These are phyloP conservation scores for Trichoderma simmonsii DNA, from an alignment of 2,329 filamentous ascomycete genomes.

Conservation along the genomic window DNA sequence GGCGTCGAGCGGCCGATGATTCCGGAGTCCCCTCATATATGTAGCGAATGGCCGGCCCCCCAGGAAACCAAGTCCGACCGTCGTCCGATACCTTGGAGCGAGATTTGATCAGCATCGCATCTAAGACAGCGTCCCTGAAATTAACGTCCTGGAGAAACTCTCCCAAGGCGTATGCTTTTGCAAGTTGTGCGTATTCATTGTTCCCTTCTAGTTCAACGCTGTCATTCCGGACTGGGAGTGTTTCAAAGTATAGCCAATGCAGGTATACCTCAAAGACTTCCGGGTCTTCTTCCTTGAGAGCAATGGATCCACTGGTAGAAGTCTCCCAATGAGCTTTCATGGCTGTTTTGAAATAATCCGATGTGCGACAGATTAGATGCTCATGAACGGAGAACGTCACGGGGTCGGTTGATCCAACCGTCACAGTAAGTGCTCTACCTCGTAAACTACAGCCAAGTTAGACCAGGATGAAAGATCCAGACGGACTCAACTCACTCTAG, in stretches of 20 bases:
- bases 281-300: background rate
- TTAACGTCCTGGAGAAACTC: background rate
- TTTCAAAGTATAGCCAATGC: background rate
- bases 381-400: background rate
- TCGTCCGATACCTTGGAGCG: background rate
- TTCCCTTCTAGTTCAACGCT: background rate
- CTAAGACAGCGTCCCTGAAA: background rate
- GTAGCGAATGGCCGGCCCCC: background rate
- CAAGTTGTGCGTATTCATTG: background rate
- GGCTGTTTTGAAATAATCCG: background rate
- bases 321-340: background rate
- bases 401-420: background rate
- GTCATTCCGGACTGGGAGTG: background rate
- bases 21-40: background rate
- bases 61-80: background rate
- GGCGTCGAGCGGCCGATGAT: background rate
- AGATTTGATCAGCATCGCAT: background rate
- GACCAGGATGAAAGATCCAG: background rate
- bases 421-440: background rate
- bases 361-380: background rate
- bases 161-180: background rate
- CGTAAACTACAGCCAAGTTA: background rate
- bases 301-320: background rate
- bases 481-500: background rate
- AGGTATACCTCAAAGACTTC: background rate